phyloP scores from a whole-genome alignment of 2,329 filamentous ascomycete species.

The Sclerotinia nivalis region DNA sequence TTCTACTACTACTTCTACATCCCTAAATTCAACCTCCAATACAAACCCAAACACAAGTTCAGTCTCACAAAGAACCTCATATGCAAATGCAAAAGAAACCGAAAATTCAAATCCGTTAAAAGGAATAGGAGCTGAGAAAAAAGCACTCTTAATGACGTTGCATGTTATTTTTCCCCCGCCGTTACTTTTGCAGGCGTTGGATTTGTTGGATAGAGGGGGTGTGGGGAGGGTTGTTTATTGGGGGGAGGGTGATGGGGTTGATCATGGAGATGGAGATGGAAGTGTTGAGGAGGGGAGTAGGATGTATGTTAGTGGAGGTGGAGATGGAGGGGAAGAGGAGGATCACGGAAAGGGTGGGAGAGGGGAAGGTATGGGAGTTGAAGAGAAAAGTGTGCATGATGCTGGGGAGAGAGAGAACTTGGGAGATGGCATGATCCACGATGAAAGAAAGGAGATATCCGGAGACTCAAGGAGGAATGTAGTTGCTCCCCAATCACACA shows the following conservation, averaged over 20 bases:
- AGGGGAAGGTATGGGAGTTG: slow-evolving; percentile 20
- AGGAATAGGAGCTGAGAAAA: slow-evolving; percentile 35
- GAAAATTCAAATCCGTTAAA: slow-evolving; percentile 32
- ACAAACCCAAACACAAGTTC: background rate
- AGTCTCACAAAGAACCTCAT: background rate
- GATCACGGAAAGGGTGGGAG: background rate
- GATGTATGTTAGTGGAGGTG: slow-evolving; percentile 25
- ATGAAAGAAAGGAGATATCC: too few relatives aligned
- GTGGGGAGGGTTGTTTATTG: slow-evolving; percentile 57
- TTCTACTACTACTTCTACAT: background rate
- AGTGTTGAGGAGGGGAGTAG: background rate
- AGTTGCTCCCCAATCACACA: background rate
- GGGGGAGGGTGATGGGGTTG: background rate
- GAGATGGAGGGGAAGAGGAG: slow-evolving; percentile 21
- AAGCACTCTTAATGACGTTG: slow-evolving; percentile 52
- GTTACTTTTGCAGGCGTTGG: slow-evolving; percentile 78
- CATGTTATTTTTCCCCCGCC: slow-evolving; percentile 78
- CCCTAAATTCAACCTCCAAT: background rate
- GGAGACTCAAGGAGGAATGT: background rate
- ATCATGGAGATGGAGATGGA: slow-evolving; percentile 21
- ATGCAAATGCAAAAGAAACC: slow-evolving; percentile 10
- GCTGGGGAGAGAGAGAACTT: too few relatives aligned
- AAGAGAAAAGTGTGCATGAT: background rate
- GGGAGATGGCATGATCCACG: background rate
- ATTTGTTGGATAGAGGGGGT: slow-evolving; percentile 78